Evolutionary conservation across 768 basidiomycete species (phyloP), one percentile per base, ranked within the genome.

Genomic region (Flagelloscypha sp.): DNA sequence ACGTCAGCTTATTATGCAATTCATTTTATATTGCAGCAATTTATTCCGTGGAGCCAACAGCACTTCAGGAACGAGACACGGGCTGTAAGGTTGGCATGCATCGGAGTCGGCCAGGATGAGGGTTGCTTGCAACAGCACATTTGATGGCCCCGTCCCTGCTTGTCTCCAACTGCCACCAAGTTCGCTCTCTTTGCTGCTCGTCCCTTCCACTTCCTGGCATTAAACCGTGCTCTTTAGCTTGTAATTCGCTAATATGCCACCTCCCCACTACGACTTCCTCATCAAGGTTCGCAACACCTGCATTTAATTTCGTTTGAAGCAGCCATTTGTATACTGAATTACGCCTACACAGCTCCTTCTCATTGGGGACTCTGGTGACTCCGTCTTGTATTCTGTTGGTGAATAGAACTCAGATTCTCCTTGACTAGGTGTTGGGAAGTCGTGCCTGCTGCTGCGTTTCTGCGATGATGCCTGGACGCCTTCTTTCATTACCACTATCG

Each of bases 381-480:
- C 24, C n/a, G n/a, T 35, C 31, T 31, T 21, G 20, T 28, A 9
- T 19, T 15, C 40, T 6, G 24, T 37, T 31, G 1, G 59, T 53
- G 25, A 22, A 48, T 16, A 12, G 36, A 35, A 36, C 35, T 31
- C 30, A 34, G 34, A 25, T 39, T 17, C 10, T 24, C 21, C 20
- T 19, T 41, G 48, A 25, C 31, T 48, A 81, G 90, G 90, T 63
- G 93, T 95, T 49, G 90, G 94, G 44, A 93, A 99, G 71, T 98
- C 93, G 18, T 90, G 87, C 65, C 72, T 92, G n/a, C 70, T 92
- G 35, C 74, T 90, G 42, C 84, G 90, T 46, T 99, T 99, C 77
- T 97, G 92, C 57, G 95, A 98, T 68, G 95, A 99, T 62, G 87
- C 93, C 45, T 99, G 93, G 92, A 98, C 95, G 22, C 93, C 93